Base-by-base conservation (phyloP, 345 rosid species). In the Kandelia obovata region DNA sequence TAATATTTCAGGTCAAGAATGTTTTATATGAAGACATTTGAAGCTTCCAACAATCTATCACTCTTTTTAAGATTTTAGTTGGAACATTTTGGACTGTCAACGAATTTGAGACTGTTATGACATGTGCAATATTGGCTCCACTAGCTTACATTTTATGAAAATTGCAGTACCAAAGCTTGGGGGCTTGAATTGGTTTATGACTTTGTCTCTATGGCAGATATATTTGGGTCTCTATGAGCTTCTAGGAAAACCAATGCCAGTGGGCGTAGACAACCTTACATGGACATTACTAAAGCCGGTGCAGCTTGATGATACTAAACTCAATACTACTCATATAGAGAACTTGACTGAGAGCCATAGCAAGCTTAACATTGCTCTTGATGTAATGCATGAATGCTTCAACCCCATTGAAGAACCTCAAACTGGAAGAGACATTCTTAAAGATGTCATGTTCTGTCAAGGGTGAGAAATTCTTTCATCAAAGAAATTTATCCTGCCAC, bases 361-460 rank as follows among this genome's bases (percentile, higher is more conserved):
- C 80, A 94, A 76, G 82, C 88, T 94, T 53, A 84, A 65, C 72
- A 77, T 91, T 56, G 95, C 97, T 20, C 85, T 88, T 63, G 82
- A 71, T 20, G 88, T 91, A 69, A 84, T 94, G 95, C 98, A 91
- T 55, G 96, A 94, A 76, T 89, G 96, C 75, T 94, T 94, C 23
- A 84, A 89, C 78, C 82, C 83, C 16, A 78, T 91, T 26, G 73
- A 80, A 77, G 95, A 86, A 39, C 77, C 85, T 79, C 64, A 16
- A 68, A 81, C 78, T 17, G 64, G 75, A 46, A 77, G 96, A 67
- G 97, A 93, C 85, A 75, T 89, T 46, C 72, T 82, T 53, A 83
- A 83, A 77, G 87, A 88, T 81, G 86, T 94, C 75, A 81, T 94
- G 64, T 91, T 88, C 77, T 79, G 87, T 79, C 79, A 81, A 82